Conservation (phyloP, 768 basidiomycete genomes). For the Galerina sulciceps region DNA sequence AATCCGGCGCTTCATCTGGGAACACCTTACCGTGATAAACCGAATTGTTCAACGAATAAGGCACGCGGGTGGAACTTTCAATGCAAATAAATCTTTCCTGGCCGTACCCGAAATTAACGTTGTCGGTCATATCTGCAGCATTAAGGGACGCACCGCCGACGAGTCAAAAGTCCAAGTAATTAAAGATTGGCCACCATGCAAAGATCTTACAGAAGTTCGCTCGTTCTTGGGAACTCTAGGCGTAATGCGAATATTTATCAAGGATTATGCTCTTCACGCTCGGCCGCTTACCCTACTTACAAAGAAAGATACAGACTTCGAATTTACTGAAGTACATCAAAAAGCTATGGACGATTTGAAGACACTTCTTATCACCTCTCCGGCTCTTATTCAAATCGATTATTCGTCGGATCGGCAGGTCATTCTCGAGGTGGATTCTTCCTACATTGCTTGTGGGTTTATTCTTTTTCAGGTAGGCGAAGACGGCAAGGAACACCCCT, state of each 20-base stretch:
- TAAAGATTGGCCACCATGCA: slow-evolving; percentile 29
- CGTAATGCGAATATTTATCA: slow-evolving; percentile 30
- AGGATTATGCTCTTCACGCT: slow-evolving; percentile 22
- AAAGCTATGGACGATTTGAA: slow-evolving; percentile 18
- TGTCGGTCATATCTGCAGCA: slow-evolving; percentile 35
- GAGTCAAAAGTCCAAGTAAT: slow-evolving; percentile 27
- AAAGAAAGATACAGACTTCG: slow-evolving; percentile 28
- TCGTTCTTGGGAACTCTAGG: slow-evolving; percentile 34
- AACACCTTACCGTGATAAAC: slow-evolving; percentile 37
- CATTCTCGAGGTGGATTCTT: slow-evolving; percentile 24
- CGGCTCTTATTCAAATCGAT: slow-evolving; percentile 17
- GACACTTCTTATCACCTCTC: not conserved
- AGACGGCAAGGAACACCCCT: slow-evolving; percentile 15
- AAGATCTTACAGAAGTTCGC: slow-evolving; percentile 19
- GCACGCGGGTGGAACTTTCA: slow-evolving; percentile 36
- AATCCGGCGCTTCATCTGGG: slow-evolving; percentile 38
- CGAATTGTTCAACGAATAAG: slow-evolving; percentile 35
- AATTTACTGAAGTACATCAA: slow-evolving; percentile 27
- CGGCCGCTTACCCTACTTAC: slow-evolving; percentile 29
- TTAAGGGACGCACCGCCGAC: slow-evolving; percentile 33
- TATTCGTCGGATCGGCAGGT: slow-evolving; percentile 16
- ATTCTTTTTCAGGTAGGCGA: slow-evolving; percentile 18
- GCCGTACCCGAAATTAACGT: slow-evolving; percentile 6
- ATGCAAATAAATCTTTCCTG: slow-evolving; percentile 28
- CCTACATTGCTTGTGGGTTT: slow-evolving; percentile 20